Base-by-base conservation (phyloP, 495 filamentous ascomycete species). In the Bombardia bombarda region DNA sequence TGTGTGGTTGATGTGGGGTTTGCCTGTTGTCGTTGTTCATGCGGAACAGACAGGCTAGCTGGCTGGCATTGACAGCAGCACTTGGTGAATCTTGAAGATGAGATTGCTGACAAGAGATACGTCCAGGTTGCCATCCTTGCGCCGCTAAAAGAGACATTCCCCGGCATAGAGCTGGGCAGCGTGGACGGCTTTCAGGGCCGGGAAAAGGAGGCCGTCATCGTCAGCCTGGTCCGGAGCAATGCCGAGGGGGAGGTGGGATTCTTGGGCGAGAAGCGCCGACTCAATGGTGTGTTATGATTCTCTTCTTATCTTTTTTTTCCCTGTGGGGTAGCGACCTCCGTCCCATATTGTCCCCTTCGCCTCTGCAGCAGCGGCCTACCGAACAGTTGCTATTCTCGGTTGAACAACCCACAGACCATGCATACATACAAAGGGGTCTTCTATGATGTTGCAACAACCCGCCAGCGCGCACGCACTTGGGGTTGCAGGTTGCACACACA, bases 181-280 rank as follows among this genome's bases (percentile, higher is more conserved):
- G 87, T 99, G 3, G 92, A 99, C 64, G 90, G 89, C 6, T 99
- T 99, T 59, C 92, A 99, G 59, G 92, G 92, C 28, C 75, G 92
- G 10, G 92, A 99, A 65, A 98, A 99, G 63, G 92, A 99, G 60
- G 92, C 85, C 2, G 83, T 99, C 28, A 77, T 99, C 24, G 79
- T 99, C 14, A 88, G 79, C 58, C 70, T 96, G 18, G 92, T 99
- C 28, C 73, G 92, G 49, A 95, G 89, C 63, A 97, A 97, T 64
- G 51, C 75, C 16, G 79, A 85, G 40, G 74, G 82, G 20, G 89
- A 96, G 63, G 88, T 95, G 9, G 92, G 92, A 12, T 98, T 99
- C 57, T 66, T 99, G 38, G 86, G 78, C n/a, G 92, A 99, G 67
- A 90, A 88, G 66, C 70, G 92, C 38, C 73, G 92, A 38, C 61